Conservation (phyloP, 306 rosid species). For the Biancaea sappan region DNA sequence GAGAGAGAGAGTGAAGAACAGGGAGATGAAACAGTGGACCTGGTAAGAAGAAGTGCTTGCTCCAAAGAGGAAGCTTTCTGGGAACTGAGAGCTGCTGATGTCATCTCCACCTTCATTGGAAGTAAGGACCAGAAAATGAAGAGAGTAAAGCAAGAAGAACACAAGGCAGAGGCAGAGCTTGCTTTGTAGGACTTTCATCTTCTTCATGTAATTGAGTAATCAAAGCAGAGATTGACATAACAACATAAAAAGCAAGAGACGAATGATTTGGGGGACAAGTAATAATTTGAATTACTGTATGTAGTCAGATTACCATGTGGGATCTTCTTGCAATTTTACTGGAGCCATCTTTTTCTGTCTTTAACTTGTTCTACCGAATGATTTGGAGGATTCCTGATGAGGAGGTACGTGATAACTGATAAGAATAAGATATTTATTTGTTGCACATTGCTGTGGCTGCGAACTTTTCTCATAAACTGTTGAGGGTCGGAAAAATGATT, state of each 20-base stretch:
- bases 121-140: constrained; percentile 34
- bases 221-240: neutral
- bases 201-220: neutral
- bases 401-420: too few relatives aligned
- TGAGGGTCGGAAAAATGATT: too few relatives aligned
- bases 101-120: constrained; percentile 29
- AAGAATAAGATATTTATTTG: too few relatives aligned
- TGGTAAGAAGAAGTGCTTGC: constrained; percentile 66
- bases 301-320: neutral
- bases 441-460: too few relatives aligned
- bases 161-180: neutral
- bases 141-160: constrained; percentile 1
- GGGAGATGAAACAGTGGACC: constrained; percentile 18
- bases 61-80: constrained; percentile 60
- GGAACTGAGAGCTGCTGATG: constrained; percentile 48
- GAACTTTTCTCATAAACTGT: too few relatives aligned
- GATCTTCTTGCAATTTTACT: too few relatives aligned
- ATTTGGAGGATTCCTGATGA: too few relatives aligned
- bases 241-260: neutral
- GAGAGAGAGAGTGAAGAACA: too few relatives aligned
- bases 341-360: too few relatives aligned
- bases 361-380: too few relatives aligned
- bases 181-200: constrained; percentile 4
- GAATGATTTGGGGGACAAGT: neutral
- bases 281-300: neutral